Evolutionary conservation across 1,284 basidiomycete species (phyloP), one percentile per base, ranked within the genome.

Genomic region (Hypsizygus ulmarius): DNA sequence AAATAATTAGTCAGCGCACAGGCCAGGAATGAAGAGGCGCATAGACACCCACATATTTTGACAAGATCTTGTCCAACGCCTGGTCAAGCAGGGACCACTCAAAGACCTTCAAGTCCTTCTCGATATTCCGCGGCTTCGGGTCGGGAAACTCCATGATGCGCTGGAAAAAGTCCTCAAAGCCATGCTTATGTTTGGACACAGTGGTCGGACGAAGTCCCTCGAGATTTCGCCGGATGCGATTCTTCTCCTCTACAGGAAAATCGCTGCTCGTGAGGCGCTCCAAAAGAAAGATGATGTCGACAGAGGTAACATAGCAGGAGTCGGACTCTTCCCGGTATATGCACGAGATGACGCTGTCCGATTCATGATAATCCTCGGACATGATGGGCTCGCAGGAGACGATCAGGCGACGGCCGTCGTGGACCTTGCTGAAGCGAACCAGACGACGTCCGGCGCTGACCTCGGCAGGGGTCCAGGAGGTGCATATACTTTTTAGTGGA

Each of bases 71-170:
- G 55, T 91, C 86, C 50, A 98, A 69, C 0, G 93, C 93, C 51
- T 84, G 79, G 5, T 78, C 79, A 9, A 98, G 75, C 41, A 84
- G 73, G 37, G 78, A 79, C 95, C 95, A 98, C n/a, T 87, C 84
- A 63, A 98, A 98, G 2, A 97, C 93, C 70, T 98, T 98, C 64
- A 98, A 80, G 61, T 97, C 93, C 76, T 98, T 97, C 67, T 97
- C 95, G 53, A 98, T 98, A 66, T 96, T 95, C 44, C 96, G 78
- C 4, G 95, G 95, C 66, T 93, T 94, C 2, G 95, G 95, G 47
- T 89, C 83, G 0, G 92, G 90, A 62, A 97, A 96, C 48, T 90
- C 84, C 95, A 98, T 97, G 70, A 98, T 94, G 55, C 84, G 79
- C 68, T 90, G 86, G 76, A 97, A 98, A 70, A 97, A 93, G 18